Base-by-base conservation (phyloP, 805 yeast genomes). In the Diddensiella caesifluorescens region DNA sequence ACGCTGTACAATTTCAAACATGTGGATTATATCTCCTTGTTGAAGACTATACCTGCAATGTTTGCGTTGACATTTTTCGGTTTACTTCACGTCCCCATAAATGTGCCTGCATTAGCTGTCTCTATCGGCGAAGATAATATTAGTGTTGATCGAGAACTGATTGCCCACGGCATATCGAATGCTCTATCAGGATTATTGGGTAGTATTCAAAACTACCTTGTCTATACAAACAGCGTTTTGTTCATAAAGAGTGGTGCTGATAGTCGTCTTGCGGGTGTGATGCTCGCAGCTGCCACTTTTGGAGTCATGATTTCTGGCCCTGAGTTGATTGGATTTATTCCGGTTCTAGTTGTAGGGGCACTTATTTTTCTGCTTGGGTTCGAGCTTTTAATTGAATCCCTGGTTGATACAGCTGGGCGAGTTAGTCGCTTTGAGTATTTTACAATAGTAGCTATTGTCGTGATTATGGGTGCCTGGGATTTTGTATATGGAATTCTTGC, bases 191-290 rank as follows among this genome's bases (percentile, higher is more conserved):
- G 97, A 1, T 47, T 79, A 16, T 55, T 74, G 33, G 98, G 98
- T 0, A 80, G 95, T 1, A 87, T 92, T 48, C 97, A 90, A 59
- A 92, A 92, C 62, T 92, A 92, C 60, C 65, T 92, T 56, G 98
- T 92, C 10, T 92, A 92, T 62, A 90, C 97, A 3, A 92, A 92
- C 64, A 82, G 95, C 26, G 84, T 92, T 16, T 65, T 92, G 39
- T 92, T 92, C 60, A 87, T 90, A 50, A 73, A 94, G 50, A 94
- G 96, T 2, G 98, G 98, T 20, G 97, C 95, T 2, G 94, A 88
- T 54, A 80, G 85, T 25, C 69, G 95, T 36, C 57, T 85, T 15
- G 90, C 97, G 6, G 98, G 98, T 4, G 72, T 88, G n/a, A 67
- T 92, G 71, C 69, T 92, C 39, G 95, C 96, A 0, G 51, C 75